Evolutionary conservation across 176 grass and related monocot species (phyloP).

Genomic region (Saccharum spontaneum): DNA sequence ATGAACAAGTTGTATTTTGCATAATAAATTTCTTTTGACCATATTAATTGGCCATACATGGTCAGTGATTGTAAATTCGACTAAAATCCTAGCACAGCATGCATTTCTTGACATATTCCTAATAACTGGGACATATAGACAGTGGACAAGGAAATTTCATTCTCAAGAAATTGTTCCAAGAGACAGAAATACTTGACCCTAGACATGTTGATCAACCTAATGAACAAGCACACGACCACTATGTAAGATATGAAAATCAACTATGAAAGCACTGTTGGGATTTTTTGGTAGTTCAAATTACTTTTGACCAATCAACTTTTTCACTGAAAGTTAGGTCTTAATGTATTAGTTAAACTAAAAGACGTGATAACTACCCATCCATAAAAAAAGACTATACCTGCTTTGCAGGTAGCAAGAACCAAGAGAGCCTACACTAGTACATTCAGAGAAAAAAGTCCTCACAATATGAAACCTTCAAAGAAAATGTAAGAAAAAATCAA

Average conservation of each 20-base stretch:
- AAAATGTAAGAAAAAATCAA: neutral
- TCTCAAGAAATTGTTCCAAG: too few species aligned
- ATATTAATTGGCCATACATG: neutral
- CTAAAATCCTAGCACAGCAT: too few species aligned
- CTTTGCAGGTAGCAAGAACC: neutral
- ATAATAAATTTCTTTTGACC: too few species aligned
- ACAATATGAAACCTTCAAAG: neutral
- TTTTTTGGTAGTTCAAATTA: neutral
- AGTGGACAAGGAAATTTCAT: too few species aligned
- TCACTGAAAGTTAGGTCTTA: neutral
- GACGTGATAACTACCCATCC: neutral
- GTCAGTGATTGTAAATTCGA: too few species aligned
- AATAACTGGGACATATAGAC: too few species aligned
- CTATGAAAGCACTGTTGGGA: neutral
- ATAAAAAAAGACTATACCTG: neutral
- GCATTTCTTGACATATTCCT: too few species aligned
- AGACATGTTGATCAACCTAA: neutral
- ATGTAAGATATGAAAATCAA: neutral
- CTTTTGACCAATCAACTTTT: too few species aligned
- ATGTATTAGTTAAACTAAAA: neutral
- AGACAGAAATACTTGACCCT: neutral
- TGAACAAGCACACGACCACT: neutral
- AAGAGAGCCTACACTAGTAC: neutral
- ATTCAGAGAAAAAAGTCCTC: neutral
- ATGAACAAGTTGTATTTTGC: too few species aligned